Evolutionary conservation across 345 rosid genomes (phyloP), one percentile per base, ranked within the genome.

Genomic region (Sonneratia alba): DNA sequence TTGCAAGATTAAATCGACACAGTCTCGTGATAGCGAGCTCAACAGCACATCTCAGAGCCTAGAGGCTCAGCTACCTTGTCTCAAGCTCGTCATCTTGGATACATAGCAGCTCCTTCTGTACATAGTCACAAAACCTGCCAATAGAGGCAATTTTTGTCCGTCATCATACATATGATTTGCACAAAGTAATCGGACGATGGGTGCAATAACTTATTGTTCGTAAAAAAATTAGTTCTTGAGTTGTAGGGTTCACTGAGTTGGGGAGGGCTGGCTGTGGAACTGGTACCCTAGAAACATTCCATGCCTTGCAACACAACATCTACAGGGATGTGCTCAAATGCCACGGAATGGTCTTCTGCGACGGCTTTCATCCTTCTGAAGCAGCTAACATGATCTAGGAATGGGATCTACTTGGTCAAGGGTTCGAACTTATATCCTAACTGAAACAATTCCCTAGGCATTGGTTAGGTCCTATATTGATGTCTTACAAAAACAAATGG

Each of bases 291-390:
- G 98, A 93, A 78, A 91, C 96, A 48, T 87, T 97, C 19, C 69
- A 42, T 89, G 70, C 92, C 91, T 49, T 89, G 98, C 85, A 89
- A 91, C 79, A 76, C 85, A 70, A 62, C 82, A 73, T 76, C 95
- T 9, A 4, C 71, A 6, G 96, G 94, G 43, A 91, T 96, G 70
- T 94, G 96, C 84, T 65, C 86, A 72, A 89, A 91, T 79, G 96
- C 98, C 47, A 87, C 92, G 70, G 75, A 74, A 22, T 93, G 89
- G 89, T 93, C 74, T 94, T 94, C 71, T 91, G 98, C 96, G 98
- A 94, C 71, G 97, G 94, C 72, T 94, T 89, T 81, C 97, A 94
- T 84, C 95, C 97, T 70, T 80, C 98, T 10, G 91, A 94, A 88
- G 89, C 96, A 24, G 87, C 93, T 56, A 89, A 91, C 80, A 75